Evolutionary conservation across 345 rosid species (phyloP).

Genomic region (Iberis pinnata): DNA sequence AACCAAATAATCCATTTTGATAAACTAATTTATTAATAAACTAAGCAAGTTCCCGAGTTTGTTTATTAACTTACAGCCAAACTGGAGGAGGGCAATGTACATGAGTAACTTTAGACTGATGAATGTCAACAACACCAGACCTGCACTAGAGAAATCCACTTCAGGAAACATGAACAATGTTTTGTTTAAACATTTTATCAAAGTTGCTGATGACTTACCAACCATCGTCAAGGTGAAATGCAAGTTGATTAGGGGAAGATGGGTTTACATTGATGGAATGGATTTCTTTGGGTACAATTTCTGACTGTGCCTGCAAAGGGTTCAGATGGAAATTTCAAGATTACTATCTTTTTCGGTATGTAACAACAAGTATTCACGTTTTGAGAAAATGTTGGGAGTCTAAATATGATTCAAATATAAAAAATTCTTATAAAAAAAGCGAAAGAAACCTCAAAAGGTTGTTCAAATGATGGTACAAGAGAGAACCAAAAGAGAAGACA

Average conservation of each 20-base stretch:
- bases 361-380: neutral
- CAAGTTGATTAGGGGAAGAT: slow-evolving; percentile 71
- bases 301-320: slow-evolving; percentile 70
- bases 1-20: slow-evolving; percentile 24
- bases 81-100: slow-evolving; percentile 98
- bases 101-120: slow-evolving; percentile 59
- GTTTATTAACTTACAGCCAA: slow-evolving; percentile 71
- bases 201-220: slow-evolving; percentile 49
- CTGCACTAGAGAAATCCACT: slow-evolving; percentile 36
- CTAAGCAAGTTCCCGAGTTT: neutral
- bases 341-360: too few relatives aligned
- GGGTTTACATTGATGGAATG: slow-evolving; percentile 77
- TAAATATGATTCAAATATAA: neutral
- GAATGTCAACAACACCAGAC: slow-evolving; percentile 83
- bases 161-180: slow-evolving; percentile 4
- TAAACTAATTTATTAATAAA: neutral
- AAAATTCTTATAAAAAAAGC: slow-evolving; percentile 1
- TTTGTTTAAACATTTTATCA: neutral
- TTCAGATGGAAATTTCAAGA: too few relatives aligned
- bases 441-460: slow-evolving; percentile 8
- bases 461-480: slow-evolving; percentile 4
- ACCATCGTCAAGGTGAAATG: slow-evolving; percentile 92
- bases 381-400: neutral
- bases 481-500: slow-evolving; percentile 11
- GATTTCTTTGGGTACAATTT: slow-evolving; percentile 65